A percentile compares a stretch with the other conserved stretches of the same genome.
phyloP scores from a whole-genome alignment of 1,284 basidiomycete species.

The Gomphus sp. region DNA sequence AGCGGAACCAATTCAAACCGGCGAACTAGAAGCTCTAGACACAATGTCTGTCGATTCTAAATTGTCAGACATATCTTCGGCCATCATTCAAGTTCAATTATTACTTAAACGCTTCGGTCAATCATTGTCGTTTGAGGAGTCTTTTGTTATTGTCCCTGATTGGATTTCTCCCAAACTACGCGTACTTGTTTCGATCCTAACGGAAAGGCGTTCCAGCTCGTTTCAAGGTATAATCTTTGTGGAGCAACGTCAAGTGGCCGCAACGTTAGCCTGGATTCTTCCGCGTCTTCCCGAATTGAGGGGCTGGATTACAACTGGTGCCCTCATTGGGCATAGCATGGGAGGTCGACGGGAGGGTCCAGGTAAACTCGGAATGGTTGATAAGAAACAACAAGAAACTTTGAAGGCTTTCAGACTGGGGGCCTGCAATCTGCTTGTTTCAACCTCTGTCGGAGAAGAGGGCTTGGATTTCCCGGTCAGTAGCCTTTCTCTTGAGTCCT shows the following conservation, averaged over 20 bases:
- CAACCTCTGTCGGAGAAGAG: conserved; percentile 82
- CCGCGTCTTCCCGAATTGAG: conserved; percentile 46
- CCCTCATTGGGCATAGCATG: conserved; percentile 62
- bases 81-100: neutral
- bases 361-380: conserved; percentile 38
- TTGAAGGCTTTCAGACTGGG: conserved; percentile 57
- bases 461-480: conserved; percentile 76
- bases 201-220: conserved; percentile 38
- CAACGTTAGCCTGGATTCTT: conserved; percentile 57
- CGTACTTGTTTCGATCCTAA: conserved; percentile 49
- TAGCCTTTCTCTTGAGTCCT: conserved; percentile 6
- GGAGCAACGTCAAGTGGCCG: conserved; percentile 70
- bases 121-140: conserved; percentile 10
- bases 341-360: conserved; percentile 20
- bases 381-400: conserved; percentile 45
- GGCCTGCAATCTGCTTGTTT: conserved; percentile 63
- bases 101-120: conserved; percentile 3
- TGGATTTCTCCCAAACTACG: conserved; percentile 70
- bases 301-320: conserved; percentile 48
- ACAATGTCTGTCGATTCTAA: neutral
- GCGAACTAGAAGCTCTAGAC: neutral
- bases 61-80: neutral
- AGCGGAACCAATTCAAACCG: neutral
- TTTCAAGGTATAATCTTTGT: conserved; percentile 82
- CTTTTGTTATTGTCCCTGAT: conserved; percentile 30